A percentile compares a stretch with the other conserved stretches of the same genome.
Evolutionary conservation across 768 basidiomycete genomes (phyloP).

Genomic region (Boletus speciosus): DNA sequence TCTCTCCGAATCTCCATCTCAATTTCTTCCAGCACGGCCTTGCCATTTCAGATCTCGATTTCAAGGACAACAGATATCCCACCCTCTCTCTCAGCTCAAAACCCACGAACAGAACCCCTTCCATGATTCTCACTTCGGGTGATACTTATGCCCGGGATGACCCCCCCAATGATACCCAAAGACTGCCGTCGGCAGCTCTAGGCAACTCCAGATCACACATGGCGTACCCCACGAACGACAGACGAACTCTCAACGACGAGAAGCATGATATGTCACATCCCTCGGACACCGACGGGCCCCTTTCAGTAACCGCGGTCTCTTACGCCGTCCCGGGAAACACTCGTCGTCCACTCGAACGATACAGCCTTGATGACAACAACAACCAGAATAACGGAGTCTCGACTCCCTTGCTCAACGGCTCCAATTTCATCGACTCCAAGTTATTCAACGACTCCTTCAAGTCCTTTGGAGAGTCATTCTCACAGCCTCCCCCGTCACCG

Average conservation of each 20-base stretch:
- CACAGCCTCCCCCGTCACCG: conserved; percentile 24
- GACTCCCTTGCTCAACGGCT: conserved; percentile 25
- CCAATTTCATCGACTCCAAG: conserved; percentile 26
- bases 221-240: conserved; percentile 18
- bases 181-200: conserved; percentile 8
- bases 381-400: conserved; percentile 15
- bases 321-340: conserved; percentile 44
- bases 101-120: conserved; percentile 22
- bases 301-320: conserved; percentile 36
- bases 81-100: conserved; percentile 28
- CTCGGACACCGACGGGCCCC: conserved; percentile 17
- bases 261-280: conserved; percentile 16
- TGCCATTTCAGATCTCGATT: conserved; percentile 55
- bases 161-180: conserved; percentile 12
- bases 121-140: conserved; percentile 29
- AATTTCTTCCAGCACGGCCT: conserved; percentile 51
- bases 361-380: conserved; percentile 46
- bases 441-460: conserved; percentile 31
- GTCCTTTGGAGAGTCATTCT: conserved; percentile 27
- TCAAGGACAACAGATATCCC: conserved; percentile 61
- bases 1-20: conserved; percentile 35
- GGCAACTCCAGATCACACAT: conserved; percentile 14
- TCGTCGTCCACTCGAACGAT: conserved; percentile 49
- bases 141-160: conserved; percentile 28
- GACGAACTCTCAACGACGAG: conserved; percentile 24